Conservation (phyloP, 129 eudicot species). For the Artemisia tridentata region DNA sequence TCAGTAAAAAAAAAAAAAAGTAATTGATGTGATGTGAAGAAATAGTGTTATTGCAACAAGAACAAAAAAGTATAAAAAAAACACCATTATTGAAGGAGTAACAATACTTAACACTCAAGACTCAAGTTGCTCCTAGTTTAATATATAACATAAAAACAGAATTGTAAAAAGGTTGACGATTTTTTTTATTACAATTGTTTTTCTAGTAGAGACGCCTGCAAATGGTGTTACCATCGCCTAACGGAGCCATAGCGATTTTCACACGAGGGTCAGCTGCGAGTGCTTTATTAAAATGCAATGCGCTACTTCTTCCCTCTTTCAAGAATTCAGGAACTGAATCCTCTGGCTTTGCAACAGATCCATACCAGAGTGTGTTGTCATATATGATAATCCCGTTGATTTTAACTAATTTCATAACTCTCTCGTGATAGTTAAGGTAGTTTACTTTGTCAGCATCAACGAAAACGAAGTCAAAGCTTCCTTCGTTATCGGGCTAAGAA, state of each 20-base stretch:
- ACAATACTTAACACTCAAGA: too few relatives aligned
- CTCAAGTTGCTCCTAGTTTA: too few relatives aligned
- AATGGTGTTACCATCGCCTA: slow-evolving; percentile 45
- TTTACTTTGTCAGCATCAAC: slow-evolving; percentile 61
- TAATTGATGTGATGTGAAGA: too few relatives aligned
- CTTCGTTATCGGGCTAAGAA: slow-evolving; percentile 34
- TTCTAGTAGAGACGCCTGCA: slow-evolving; percentile 32
- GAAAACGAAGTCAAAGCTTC: slow-evolving; percentile 51
- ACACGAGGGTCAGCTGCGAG: slow-evolving; percentile 43
- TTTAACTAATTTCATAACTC: slow-evolving; percentile 40
- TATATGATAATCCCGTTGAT: slow-evolving; percentile 47
- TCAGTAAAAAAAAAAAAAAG: too few relatives aligned
- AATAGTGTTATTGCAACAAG: too few relatives aligned
- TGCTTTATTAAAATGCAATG: slow-evolving; percentile 16
- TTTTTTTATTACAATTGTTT: too few relatives aligned
- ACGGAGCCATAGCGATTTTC: slow-evolving; percentile 27
- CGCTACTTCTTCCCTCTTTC: neutral
- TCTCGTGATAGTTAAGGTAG: slow-evolving; percentile 46
- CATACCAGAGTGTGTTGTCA: slow-evolving; percentile 59
- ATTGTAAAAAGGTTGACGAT: too few relatives aligned
- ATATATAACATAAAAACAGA: too few relatives aligned
- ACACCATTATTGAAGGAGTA: too few relatives aligned
- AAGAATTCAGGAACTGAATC: slow-evolving; percentile 6
- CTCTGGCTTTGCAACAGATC: slow-evolving; percentile 37
- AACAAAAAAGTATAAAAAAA: too few relatives aligned